Evolutionary conservation across 441 rosid genomes (phyloP), one percentile per base, ranked within the genome.

Genomic region (Daphne laureola): DNA sequence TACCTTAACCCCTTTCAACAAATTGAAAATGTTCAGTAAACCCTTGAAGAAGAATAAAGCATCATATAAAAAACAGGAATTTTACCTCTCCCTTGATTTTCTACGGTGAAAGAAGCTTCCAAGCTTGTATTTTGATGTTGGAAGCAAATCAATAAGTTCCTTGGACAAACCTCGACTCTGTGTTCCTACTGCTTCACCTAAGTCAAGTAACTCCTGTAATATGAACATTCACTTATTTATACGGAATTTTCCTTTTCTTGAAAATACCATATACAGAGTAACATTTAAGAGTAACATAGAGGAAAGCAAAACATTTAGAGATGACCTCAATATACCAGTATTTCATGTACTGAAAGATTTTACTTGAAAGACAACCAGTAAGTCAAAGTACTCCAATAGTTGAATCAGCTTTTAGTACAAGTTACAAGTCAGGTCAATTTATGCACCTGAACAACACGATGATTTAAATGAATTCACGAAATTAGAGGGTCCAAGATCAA

Each of bases 121-220:
- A 23, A 79, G 76, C 78, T 78, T 81, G 64, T 68, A 77, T 64
- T 77, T 83, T 53, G 80, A 68, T 54, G 78, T 70, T 27, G 90
- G 90, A 66, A 83, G 90, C 49, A 69, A 67, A 56, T 66, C 61
- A 35, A 84, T 81, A 44, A 75, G 80, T 64, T 78, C 91, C 63
- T 75, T 71, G 18, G 81, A 65, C 15, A 84, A 79, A 62, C 87
- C 91, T 53, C 82, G 62, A 63, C 78, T 75, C 60, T 81, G 83
- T 51, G 81, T 66, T 54, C 91, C 91, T 58, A 84, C 78, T 25
- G 81, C 72, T 62, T 84, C 91, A 3, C 91, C 87, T 4, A 84
- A 67, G 73, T 84, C 85, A 38, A 84, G 74, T 63, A 84, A 54
- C 63, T 84, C 91, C 85, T 84, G 66, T 16, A 44, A 47, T n/a